These are phyloP conservation scores for Jasminum sambac DNA, from an alignment of 257 asterid genomes.

Conservation along the genomic window DNA sequence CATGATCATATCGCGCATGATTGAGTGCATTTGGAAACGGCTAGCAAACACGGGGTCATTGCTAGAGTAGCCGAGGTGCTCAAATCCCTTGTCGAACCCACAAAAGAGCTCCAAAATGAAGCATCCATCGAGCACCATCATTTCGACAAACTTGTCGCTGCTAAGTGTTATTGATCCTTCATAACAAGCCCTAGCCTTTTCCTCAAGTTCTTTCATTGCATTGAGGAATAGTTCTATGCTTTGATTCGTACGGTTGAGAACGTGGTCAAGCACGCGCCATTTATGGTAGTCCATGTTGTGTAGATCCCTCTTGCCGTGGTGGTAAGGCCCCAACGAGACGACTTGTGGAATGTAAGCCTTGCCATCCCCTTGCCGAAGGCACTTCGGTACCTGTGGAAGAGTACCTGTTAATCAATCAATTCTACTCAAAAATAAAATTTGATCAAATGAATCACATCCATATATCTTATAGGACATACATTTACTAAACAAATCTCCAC, in stretches of 20 bases:
- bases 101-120: constrained; percentile 73
- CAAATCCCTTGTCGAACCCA: constrained; percentile 69
- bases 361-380: constrained; percentile 62
- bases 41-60: no score
- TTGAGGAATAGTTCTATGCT: constrained; percentile 45
- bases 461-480: no score
- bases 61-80: constrained; percentile 62
- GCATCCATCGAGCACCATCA: constrained; percentile 78
- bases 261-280: constrained; percentile 66
- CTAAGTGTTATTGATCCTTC: constrained; percentile 57
- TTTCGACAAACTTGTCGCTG: constrained; percentile 73
- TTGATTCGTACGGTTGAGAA: constrained; percentile 57
- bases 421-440: no score
- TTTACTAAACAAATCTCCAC: no score
- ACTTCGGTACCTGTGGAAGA: constrained; percentile 40
- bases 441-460: no score
- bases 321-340: constrained; percentile 81
- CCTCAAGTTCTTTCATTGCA: constrained; percentile 59
- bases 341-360: constrained; percentile 75
- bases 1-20: no score
- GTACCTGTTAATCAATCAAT: no score
- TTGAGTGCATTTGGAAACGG: no score
- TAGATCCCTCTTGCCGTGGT: constrained; percentile 58
- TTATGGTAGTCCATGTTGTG: constrained; percentile 78
- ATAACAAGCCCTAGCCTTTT: constrained; percentile 59